Evolutionary conservation across 73 alveolate species (phyloP).

Genomic region (Tetrahymena elliotti): DNA sequence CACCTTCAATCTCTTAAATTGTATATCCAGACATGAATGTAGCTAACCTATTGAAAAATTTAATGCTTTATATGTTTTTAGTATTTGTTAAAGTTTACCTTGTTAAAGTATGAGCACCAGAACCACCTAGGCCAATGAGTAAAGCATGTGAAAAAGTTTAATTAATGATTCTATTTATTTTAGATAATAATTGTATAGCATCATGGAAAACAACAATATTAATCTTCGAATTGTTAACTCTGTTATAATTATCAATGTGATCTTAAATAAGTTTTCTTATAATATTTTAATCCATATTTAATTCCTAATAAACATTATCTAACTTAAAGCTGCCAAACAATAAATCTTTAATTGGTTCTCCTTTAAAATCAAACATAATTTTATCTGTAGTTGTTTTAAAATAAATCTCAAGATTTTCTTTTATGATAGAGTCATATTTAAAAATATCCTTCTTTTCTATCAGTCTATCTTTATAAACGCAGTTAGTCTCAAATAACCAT

Average conservation of each 20-base stretch:
- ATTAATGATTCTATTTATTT: conserved; percentile 71
- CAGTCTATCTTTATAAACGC: conserved; percentile 90
- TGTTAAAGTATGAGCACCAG: conserved; percentile 43
- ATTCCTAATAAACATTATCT: neutral
- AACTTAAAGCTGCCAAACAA: neutral
- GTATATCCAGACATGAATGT: conserved; percentile 74
- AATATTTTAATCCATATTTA: neutral
- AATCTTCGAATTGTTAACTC: conserved; percentile 41
- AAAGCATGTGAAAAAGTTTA: conserved; percentile 81
- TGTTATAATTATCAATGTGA: neutral
- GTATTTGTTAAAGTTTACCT: conserved; percentile 24
- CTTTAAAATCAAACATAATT: neutral
- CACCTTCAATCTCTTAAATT: conserved; percentile 72
- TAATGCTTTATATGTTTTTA: neutral
- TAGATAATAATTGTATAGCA: conserved; percentile 72
- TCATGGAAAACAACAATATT: conserved; percentile 75
- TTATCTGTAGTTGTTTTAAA: neutral
- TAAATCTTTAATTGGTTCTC: neutral
- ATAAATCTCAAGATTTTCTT: conserved; percentile 58
- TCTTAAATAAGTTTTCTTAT: neutral
- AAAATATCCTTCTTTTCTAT: conserved; percentile 75
- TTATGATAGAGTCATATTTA: conserved; percentile 52
- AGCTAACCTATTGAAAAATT: neutral
- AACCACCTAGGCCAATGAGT: conserved; percentile 84
- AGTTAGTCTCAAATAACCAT: conserved; percentile 87